Evolutionary conservation across 495 filamentous ascomycete species (phyloP).

Genomic region (Staphylotrichum tortipilum): DNA sequence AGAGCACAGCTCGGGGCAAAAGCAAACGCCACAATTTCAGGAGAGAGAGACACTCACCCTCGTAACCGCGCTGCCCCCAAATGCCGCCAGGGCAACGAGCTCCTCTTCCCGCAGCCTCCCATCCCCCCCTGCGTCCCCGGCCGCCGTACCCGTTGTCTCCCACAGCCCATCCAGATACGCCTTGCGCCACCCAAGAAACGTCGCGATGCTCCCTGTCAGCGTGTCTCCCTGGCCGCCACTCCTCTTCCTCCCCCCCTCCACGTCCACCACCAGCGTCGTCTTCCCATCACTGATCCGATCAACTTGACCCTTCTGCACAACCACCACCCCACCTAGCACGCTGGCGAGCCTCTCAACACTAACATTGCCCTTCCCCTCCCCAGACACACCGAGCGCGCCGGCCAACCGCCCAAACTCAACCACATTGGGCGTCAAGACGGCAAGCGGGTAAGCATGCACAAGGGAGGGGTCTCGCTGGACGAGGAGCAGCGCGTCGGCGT

Average conservation of each 20-base stretch:
- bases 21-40: too few relatives aligned
- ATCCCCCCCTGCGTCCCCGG: slow-evolving; percentile 40
- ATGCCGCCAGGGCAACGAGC: slow-evolving; percentile 68
- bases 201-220: slow-evolving; percentile 80
- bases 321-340: slow-evolving; percentile 78
- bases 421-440: slow-evolving; percentile 89
- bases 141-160: too few relatives aligned
- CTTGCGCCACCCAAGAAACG: slow-evolving; percentile 76
- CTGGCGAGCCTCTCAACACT: slow-evolving; percentile 63
- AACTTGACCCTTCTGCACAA: slow-evolving; percentile 79
- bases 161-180: slow-evolving; percentile 79
- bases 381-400: slow-evolving; percentile 50
- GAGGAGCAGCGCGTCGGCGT: slow-evolving; percentile 81
- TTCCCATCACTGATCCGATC: slow-evolving; percentile 82
- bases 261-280: slow-evolving; percentile 61
- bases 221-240: slow-evolving; percentile 96
- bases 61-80: slow-evolving; percentile 78
- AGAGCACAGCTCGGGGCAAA: too few relatives aligned
- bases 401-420: slow-evolving; percentile 84
- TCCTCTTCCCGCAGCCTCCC: slow-evolving; percentile 50
- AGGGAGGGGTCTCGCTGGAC: slow-evolving; percentile 68
- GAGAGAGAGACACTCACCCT: slow-evolving; percentile 45
- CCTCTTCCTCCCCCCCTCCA: slow-evolving; percentile 75
- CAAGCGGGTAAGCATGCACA: slow-evolving; percentile 69
- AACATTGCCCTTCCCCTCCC: slow-evolving; percentile 22